phyloP scores from a whole-genome alignment of 2,329 filamentous ascomycete genomes.

The Chaetomium globosum region DNA sequence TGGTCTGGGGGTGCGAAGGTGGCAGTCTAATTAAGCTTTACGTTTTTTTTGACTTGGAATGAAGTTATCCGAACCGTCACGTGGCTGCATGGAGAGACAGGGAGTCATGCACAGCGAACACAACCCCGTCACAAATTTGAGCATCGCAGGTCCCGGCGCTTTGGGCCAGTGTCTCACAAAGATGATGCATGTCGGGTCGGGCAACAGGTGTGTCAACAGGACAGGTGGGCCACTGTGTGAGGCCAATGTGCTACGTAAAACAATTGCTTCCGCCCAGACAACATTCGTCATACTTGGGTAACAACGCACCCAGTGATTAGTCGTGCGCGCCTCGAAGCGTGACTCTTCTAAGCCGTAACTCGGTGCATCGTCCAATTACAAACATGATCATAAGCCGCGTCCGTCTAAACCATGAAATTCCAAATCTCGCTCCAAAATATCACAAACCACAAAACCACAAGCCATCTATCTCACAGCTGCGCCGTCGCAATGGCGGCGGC shows the following conservation, averaged over 20 bases:
- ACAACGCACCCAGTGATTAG: not conserved
- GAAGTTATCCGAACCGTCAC: no score
- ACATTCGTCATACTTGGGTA: not conserved
- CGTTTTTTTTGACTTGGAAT: no score
- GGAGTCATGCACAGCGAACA: no score
- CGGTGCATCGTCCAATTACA: conserved; percentile 5
- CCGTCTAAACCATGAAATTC: conserved; percentile 3
- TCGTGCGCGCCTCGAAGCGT: not conserved
- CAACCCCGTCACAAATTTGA: no score
- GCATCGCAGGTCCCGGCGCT: no score
- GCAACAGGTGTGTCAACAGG: no score
- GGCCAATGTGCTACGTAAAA: not conserved
- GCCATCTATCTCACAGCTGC: conserved; percentile 53
- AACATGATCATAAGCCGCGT: conserved; percentile 15
- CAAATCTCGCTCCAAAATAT: not conserved
- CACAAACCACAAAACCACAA: not conserved
- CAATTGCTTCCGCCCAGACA: not conserved
- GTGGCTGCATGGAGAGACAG: no score
- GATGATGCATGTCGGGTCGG: no score
- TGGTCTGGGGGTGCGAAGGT: no score
- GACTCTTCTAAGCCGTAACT: not conserved
- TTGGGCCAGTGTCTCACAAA: no score
- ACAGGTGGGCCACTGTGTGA: not conserved
- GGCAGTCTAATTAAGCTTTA: no score
- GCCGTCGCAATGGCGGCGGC: conserved; percentile 92